Evolutionary conservation across 1,284 basidiomycete species (phyloP), one percentile per base, ranked within the genome.

Genomic region (Apiotrichum sp.): DNA sequence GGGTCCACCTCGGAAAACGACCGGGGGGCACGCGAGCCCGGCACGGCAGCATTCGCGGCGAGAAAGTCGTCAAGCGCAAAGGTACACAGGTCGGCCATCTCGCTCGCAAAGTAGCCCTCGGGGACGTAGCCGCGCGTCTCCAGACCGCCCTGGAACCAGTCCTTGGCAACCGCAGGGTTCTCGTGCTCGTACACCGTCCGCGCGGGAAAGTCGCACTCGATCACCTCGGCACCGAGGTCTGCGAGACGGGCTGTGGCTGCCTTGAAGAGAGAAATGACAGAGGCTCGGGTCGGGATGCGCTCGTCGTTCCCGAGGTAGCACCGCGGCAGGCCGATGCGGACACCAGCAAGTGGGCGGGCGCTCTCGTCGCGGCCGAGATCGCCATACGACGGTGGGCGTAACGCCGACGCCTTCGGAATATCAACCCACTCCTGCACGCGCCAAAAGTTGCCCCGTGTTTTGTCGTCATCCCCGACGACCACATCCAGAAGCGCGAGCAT

Each of bases 121-220:
- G 55, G 50, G 6, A 56, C 33, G n/a, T 48, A 52, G 9, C 50
- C 55, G 3, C 11, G 29, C n/a, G 47, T 46, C 11, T 45, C 48
- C 10, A 56, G 45, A 5, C 55, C 55, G 41, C 55, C 55, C 35
- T 56, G 55, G 46, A 56, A 38, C 36, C 51, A 43, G 16, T 38
- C n/a, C 44, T 44, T 39, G 43, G 40, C 33, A 34, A 31, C 6
- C 3, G 2, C 16, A 1, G 45, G 31, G 41, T 13, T 11, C 6
- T 41, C 22, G 45, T 13, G 36, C 55, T 56, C 55, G 35, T 52
- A 56, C 5, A 9, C 35, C n/a, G 41, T 45, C 5, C 34, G 9
- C 4, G 51, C 55, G 2, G 55, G 55, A 3, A 56, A 39, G 35
- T 48, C 50, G 29, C 40, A 44, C 41, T 47, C 46, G 16, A 56